Evolutionary conservation across 768 basidiomycete species (phyloP).

Genomic region (Cystofilobasidium capitatum): DNA sequence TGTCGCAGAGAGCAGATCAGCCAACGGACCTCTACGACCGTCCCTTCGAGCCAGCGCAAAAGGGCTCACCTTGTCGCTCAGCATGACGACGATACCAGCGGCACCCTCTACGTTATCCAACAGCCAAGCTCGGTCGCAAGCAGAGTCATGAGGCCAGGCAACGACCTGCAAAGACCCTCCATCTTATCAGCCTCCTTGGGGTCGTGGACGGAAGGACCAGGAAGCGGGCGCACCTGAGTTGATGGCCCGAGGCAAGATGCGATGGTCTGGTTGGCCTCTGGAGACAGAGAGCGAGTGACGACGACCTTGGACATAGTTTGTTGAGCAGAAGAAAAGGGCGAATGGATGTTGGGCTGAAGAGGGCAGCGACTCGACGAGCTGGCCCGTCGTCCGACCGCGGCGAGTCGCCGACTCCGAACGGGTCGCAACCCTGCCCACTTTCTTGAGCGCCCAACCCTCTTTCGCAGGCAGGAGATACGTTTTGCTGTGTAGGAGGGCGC

Average conservation of each 20-base stretch:
- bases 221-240: slow-evolving; percentile 13
- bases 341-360: background rate
- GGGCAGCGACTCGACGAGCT: too few relatives aligned
- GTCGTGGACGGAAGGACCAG: background rate
- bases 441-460: too few relatives aligned
- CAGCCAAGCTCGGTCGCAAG: slow-evolving; percentile 60
- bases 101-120: slow-evolving; percentile 61
- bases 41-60: slow-evolving; percentile 27
- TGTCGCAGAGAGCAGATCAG: slow-evolving; percentile 35
- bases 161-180: slow-evolving; percentile 43
- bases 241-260: slow-evolving; percentile 4
- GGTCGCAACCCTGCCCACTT: too few relatives aligned
- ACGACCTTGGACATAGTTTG: slow-evolving; percentile 31
- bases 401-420: too few relatives aligned
- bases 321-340: background rate
- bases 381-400: too few relatives aligned
- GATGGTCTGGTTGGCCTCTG: slow-evolving; percentile 31
- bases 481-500: too few relatives aligned
- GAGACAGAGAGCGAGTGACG: slow-evolving; percentile 33
- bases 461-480: too few relatives aligned
- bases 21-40: slow-evolving; percentile 29
- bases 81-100: slow-evolving; percentile 51
- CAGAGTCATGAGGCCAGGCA: slow-evolving; percentile 49
- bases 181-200: background rate
- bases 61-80: slow-evolving; percentile 57